Evolutionary conservation across 2,329 filamentous ascomycete genomes (phyloP).

Genomic region (Aquanectria penicillioides): DNA sequence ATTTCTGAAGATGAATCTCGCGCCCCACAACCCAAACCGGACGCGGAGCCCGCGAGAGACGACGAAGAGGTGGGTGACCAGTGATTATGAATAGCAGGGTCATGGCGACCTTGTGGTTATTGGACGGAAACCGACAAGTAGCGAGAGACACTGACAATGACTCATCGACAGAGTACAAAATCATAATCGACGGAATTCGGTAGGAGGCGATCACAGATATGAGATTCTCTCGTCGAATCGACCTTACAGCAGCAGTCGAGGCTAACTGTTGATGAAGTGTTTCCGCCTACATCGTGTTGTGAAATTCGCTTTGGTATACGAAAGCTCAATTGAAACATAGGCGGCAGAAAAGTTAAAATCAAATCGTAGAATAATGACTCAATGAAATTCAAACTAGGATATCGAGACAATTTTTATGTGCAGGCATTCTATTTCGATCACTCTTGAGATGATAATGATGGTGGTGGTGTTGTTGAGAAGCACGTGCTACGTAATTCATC

Average conservation of each 20-base stretch:
- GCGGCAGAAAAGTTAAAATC: conserved; percentile 1
- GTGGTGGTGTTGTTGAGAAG: no score
- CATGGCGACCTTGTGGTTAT: neutral
- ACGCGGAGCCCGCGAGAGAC: conserved; percentile 25
- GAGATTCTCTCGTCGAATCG: conserved; percentile 46
- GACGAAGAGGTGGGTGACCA: conserved; percentile 38
- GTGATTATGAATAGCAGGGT: conserved; percentile 6
- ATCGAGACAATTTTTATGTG: no score
- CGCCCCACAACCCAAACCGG: conserved; percentile 32
- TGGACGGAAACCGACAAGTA: conserved; percentile 22
- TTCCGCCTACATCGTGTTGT: neutral
- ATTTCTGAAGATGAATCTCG: conserved; percentile 51
- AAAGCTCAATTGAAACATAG: neutral
- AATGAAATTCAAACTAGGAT: no score
- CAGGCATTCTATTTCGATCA: no score
- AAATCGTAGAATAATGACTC: conserved; percentile 11
- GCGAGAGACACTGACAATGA: conserved; percentile 12
- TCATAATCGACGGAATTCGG: neutral
- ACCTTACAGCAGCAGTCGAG: conserved; percentile 13
- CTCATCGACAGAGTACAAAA: conserved; percentile 8
- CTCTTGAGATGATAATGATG: no score
- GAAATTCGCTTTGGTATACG: neutral
- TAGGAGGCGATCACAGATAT: conserved; percentile 5
- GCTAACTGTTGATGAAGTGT: conserved; percentile 32
- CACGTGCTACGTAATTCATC: no score